These are phyloP conservation scores for Cryptosporidium sp. DNA, from an alignment of 169 alveolate species.

Conservation along the genomic window DNA sequence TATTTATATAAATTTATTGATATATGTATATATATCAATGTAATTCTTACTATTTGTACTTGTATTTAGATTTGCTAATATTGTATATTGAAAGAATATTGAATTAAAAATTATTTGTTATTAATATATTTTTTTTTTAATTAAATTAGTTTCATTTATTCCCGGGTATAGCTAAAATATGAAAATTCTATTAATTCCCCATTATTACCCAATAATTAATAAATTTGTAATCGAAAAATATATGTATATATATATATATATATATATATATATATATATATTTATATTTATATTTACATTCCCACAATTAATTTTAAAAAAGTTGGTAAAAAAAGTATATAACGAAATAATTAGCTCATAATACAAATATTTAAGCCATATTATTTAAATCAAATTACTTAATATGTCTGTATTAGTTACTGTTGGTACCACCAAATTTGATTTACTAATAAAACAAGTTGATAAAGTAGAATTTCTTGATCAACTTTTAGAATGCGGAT, in stretches of 20 bases:
- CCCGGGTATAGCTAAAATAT: no score
- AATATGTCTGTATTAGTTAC: constrained; percentile 80
- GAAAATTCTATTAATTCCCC: no score
- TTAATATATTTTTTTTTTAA: no score
- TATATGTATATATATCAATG: no score
- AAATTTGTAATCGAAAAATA: background rate
- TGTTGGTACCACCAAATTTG: constrained; percentile 86
- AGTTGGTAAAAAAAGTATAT: background rate
- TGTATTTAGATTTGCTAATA: background rate
- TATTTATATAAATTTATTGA: no score
- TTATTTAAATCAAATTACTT: background rate
- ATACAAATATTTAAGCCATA: background rate
- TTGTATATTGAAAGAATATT: no score
- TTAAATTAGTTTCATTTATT: no score
- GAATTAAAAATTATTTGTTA: no score
- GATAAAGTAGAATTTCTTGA: constrained; percentile 78
- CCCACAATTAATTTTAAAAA: no score
- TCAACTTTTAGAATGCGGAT: constrained; percentile 21
- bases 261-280: background rate
- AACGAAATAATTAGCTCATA: background rate
- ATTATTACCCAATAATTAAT: no score
- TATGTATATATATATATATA: background rate
- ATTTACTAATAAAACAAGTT: constrained; percentile 78
- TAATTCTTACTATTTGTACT: no score
- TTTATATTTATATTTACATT: background rate